Evolutionary conservation across 75 land plant genomes (phyloP).

Genomic region (Cupressus sempervirens): DNA sequence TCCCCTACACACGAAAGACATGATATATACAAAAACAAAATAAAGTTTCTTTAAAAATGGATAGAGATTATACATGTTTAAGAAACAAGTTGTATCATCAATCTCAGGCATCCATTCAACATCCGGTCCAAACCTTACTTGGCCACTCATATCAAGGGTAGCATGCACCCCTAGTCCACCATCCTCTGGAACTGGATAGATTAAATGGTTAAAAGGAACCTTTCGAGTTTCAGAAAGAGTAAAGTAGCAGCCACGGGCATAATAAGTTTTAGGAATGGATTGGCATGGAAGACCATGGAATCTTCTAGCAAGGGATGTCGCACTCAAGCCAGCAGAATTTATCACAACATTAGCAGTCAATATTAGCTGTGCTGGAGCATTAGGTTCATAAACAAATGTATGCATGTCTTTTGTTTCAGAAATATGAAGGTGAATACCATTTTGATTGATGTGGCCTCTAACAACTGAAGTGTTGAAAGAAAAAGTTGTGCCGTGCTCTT

Average conservation of each 20-base stretch:
- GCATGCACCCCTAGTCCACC: constrained; percentile 97
- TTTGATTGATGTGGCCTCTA: constrained; percentile 48
- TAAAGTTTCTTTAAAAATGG: background rate
- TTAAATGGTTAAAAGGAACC: constrained; percentile 71
- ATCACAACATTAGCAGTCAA: constrained; percentile 66
- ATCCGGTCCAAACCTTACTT: constrained; percentile 90
- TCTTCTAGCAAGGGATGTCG: constrained; percentile 60
- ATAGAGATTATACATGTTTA: constrained; percentile 36
- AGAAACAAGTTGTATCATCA: constrained; percentile 47
- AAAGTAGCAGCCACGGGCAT: constrained; percentile 93
- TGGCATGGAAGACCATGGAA: constrained; percentile 39
- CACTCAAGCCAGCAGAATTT: constrained; percentile 81
- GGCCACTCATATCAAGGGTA: constrained; percentile 85
- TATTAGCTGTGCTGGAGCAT: constrained; percentile 37
- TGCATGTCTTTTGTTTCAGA: constrained; percentile 41
- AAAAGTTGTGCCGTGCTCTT: constrained; percentile 54
- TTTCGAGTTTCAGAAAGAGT: constrained; percentile 41
- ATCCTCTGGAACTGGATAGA: constrained; percentile 95
- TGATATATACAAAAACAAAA: background rate
- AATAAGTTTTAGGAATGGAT: constrained; percentile 42
- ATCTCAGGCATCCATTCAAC: constrained; percentile 83
- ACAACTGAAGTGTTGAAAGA: constrained; percentile 70
- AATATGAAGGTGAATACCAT: constrained; percentile 44
- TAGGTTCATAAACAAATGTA: constrained; percentile 20
- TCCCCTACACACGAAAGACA: background rate